These are phyloP conservation scores for Ceratocystiopsis brevicomis DNA, from an alignment of 2,329 filamentous ascomycete species.

Conservation along the genomic window DNA sequence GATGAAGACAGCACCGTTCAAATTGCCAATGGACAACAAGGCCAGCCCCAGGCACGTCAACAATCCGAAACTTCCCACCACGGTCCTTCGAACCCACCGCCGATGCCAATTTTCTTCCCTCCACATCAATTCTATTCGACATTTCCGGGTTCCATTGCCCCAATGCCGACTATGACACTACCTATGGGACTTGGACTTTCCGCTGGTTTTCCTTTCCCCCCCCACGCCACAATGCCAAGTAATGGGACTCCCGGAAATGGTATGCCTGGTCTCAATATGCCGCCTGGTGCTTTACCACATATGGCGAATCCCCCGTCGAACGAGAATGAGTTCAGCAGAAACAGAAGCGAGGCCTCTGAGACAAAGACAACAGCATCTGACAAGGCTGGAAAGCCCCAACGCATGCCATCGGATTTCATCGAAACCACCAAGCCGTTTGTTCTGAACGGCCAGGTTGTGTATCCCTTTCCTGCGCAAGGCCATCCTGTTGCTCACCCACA, in stretches of 20 bases:
- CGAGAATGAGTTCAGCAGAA: conserved; percentile 11
- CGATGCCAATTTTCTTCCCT: conserved; percentile 12
- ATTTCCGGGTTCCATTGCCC: conserved; percentile 11
- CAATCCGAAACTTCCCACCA: neutral
- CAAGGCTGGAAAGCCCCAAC: conserved; percentile 17
- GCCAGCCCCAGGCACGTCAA: conserved; percentile 1
- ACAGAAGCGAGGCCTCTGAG: conserved; percentile 4
- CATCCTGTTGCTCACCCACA: conserved; percentile 4
- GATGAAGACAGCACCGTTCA: conserved; percentile 10
- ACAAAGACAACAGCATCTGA: conserved; percentile 5
- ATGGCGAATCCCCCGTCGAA: neutral
- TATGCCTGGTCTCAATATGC: too few species aligned
- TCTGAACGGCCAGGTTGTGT: conserved; percentile 19
- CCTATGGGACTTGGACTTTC: conserved; percentile 17
- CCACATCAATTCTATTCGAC: conserved; percentile 8
- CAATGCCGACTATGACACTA: conserved; percentile 22
- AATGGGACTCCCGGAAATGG: too few species aligned
- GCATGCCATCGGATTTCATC: conserved; percentile 25
- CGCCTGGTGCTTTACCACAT: too few species aligned
- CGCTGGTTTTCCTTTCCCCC: conserved; percentile 8
- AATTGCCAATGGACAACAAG: conserved; percentile 7
- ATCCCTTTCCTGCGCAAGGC: conserved; percentile 11
- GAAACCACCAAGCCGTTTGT: conserved; percentile 27
- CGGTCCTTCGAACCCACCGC: conserved; percentile 2
- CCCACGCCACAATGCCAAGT: too few species aligned